A percentile compares a stretch with the other conserved stretches of the same genome.
Conservation (phyloP, 495 filamentous ascomycete genomes). For the Aspergillus steynii region DNA sequence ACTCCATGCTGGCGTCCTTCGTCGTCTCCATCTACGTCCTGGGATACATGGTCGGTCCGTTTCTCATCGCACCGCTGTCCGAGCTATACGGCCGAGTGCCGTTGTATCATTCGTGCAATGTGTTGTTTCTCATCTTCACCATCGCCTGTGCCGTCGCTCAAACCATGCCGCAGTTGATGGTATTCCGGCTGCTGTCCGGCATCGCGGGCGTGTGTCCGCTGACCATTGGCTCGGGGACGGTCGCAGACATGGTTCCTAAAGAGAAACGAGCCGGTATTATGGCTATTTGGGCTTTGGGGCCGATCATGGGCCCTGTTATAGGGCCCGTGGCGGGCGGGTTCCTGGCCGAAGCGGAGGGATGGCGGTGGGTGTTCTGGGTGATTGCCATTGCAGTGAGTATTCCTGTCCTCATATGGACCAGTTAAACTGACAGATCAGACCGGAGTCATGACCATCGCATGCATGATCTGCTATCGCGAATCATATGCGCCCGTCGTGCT, state of each 20-base stretch:
- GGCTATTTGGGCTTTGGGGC: constrained; percentile 49
- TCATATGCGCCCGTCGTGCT: constrained; percentile 74
- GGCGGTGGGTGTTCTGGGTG: constrained; percentile 62
- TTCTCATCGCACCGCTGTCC: constrained; percentile 43
- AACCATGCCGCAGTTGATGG: constrained; percentile 42
- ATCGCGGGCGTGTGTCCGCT: constrained; percentile 43
- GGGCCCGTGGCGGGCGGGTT: constrained; percentile 48
- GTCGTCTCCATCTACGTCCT: constrained; percentile 46
- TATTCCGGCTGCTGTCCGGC: constrained; percentile 49
- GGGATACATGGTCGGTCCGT: constrained; percentile 36
- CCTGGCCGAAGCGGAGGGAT: constrained; percentile 48
- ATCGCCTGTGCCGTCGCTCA: constrained; percentile 46
- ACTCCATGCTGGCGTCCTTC: constrained; percentile 33
- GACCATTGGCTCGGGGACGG: constrained; percentile 46
- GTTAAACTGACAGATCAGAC: constrained; percentile 10
- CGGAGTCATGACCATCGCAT: constrained; percentile 45
- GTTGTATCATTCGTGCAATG: constrained; percentile 43
- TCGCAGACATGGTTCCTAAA: constrained; percentile 43
- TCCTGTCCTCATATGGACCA: not conserved
- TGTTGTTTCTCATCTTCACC: constrained; percentile 45
- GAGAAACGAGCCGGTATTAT: constrained; percentile 47
- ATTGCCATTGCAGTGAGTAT: constrained; percentile 46
- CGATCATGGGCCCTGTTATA: constrained; percentile 35
- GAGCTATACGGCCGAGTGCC: constrained; percentile 46
- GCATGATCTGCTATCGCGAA: constrained; percentile 49